Conservation (phyloP, 768 basidiomycete species). For the Psilocybe cubensis region DNA sequence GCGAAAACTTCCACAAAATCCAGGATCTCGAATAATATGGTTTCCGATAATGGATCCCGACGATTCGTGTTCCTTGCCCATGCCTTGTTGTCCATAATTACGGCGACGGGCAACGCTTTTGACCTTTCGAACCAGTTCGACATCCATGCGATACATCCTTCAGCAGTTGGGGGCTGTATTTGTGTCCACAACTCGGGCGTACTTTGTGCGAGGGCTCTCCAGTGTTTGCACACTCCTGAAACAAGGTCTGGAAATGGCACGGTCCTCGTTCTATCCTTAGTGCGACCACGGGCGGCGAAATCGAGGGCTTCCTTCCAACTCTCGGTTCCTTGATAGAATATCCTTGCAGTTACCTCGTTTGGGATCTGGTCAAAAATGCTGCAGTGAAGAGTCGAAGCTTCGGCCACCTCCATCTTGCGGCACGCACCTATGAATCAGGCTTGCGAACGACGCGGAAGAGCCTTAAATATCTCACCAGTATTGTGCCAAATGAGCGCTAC, state of each 20-base stretch:
- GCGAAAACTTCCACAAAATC: not conserved
- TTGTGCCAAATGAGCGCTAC: too few species aligned
- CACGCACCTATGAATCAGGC: too few species aligned
- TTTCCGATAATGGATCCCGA: too few species aligned
- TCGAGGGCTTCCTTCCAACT: not conserved
- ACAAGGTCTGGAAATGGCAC: constrained; percentile 5
- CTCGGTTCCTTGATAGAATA: constrained; percentile 11
- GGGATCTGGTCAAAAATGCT: too few species aligned
- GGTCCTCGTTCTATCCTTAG: too few species aligned
- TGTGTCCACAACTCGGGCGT: constrained; percentile 3
- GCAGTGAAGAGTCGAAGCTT: too few species aligned
- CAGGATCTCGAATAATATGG: not conserved
- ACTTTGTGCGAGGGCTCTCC: not conserved
- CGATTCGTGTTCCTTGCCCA: not conserved
- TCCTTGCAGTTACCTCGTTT: constrained; percentile 13
- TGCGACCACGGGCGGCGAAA: too few species aligned
- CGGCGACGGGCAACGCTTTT: constrained; percentile 10
- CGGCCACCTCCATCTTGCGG: too few species aligned
- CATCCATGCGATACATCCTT: constrained; percentile 13
- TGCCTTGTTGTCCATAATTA: constrained; percentile 18
- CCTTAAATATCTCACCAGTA: too few species aligned
- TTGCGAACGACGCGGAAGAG: too few species aligned
- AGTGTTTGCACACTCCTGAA: constrained; percentile 4
- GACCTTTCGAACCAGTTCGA: constrained; percentile 21
- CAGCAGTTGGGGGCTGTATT: not conserved